phyloP scores from a whole-genome alignment of 345 rosid genomes.

The Iberis pinnata region DNA sequence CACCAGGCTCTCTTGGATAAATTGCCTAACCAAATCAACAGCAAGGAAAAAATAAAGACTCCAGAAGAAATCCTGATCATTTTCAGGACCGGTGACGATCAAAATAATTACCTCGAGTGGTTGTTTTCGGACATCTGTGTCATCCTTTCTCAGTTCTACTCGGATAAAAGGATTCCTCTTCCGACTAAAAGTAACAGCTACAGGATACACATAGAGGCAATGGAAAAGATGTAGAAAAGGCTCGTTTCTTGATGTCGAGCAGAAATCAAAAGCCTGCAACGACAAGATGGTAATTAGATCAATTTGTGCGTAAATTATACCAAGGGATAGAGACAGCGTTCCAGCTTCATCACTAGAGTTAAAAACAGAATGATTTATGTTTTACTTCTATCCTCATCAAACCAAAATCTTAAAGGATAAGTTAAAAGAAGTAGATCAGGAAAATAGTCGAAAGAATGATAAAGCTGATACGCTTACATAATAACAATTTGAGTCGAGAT shows the following conservation, averaged over 20 bases:
- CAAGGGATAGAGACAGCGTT: conserved; percentile 5
- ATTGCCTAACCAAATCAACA: conserved; percentile 55
- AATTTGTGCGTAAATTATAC: conserved; percentile 7
- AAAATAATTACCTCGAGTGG: conserved; percentile 71
- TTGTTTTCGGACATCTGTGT: conserved; percentile 76
- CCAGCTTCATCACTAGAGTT: conserved; percentile 7
- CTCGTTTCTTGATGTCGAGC: conserved; percentile 84
- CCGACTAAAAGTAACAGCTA: conserved; percentile 78
- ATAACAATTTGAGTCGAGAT: conserved; percentile 43
- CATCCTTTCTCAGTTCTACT: conserved; percentile 92
- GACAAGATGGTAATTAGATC: conserved; percentile 29
- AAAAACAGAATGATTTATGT: conserved; percentile 8
- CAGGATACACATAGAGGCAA: conserved; percentile 86
- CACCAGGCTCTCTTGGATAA: conserved; percentile 75
- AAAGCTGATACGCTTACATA: conserved; percentile 48
- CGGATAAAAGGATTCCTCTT: conserved; percentile 83
- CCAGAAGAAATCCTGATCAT: not conserved
- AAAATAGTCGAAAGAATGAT: conserved; percentile 9
- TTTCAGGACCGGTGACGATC: conserved; percentile 18
- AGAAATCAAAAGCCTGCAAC: conserved; percentile 96
- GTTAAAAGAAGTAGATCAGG: conserved; percentile 3
- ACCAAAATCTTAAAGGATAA: not conserved
- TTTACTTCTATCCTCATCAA: conserved; percentile 8
- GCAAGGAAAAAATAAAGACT: conserved; percentile 25
- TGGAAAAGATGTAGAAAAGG: conserved; percentile 97